Evolutionary conservation across 2,329 filamentous ascomycete species (phyloP), one percentile per base, ranked within the genome.

Genomic region (Ilyonectria destructans): DNA sequence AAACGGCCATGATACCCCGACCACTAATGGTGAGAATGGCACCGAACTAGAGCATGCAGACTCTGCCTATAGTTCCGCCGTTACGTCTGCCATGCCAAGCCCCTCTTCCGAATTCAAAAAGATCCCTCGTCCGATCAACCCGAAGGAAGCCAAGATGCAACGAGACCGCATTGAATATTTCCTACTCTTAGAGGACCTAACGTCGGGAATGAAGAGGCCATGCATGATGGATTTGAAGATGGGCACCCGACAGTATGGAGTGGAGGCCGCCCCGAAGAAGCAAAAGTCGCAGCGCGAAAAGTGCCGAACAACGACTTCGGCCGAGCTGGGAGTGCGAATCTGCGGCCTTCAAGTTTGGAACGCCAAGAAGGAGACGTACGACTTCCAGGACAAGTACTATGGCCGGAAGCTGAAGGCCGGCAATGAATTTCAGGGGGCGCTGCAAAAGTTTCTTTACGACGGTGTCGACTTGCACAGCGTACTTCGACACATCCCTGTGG

Each of bases 341-440:
- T 99, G 96, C 78, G 96, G 96, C 5, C 91, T 99, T 83, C 96
- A 99, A 80, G 94, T 97, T 1, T 99, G 96, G 94, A 96, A 98
- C 77, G 91, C 91, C 23, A 91, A 91, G 71, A 92, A 90, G 40
- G 90, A 97, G 77, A 91, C 89, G 54, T 98, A 97, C 78, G 86
- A 95, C n/a, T 99, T 98, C 78, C 93, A 97, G 79, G 96, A 99
- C 87, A 99, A 99, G 82, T 99, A 99, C 81, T 97, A 94, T 78
- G 96, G 96, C 2, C 92, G 96, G 61, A 90, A 94, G 74, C 85
- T 99, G 37, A 95, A 95, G 80, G 94, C 93, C 3, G 96, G 96
- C 2, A 86, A 88, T 3, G 94, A 98, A 78, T 98, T 99, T 76
- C 93, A 97, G 77, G 90, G 92, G 67, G 95, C 95, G 0, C 85